Percentiles rank a stretch among this genome's conserved stretches.
phyloP scores from a whole-genome alignment of 2,329 filamentous ascomycete species.

The Stagonosporopsis rhizophila region DNA sequence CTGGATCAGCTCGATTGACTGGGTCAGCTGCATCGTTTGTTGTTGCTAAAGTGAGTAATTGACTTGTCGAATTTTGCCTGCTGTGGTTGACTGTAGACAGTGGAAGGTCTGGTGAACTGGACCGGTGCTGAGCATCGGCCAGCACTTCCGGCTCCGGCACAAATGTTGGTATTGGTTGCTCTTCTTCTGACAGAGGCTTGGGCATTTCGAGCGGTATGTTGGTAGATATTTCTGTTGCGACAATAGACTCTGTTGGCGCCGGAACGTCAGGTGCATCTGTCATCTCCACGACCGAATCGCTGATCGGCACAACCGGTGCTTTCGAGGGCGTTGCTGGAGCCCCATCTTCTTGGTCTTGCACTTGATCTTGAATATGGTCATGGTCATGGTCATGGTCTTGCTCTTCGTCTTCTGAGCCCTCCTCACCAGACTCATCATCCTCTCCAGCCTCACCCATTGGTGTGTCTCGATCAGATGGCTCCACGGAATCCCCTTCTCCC shows the following conservation, averaged over 20 bases:
- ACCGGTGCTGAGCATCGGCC: conserved; percentile 37
- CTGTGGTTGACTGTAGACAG: conserved; percentile 48
- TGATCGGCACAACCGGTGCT: conserved; percentile 21
- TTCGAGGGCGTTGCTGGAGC: conserved; percentile 49
- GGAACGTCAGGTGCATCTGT: conserved; percentile 13
- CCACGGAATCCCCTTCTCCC: conserved; percentile 50
- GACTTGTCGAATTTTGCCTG: conserved; percentile 46
- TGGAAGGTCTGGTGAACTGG: conserved; percentile 54
- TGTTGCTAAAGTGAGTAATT: conserved; percentile 31
- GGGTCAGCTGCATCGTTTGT: background rate
- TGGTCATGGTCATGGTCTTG: conserved; percentile 52
- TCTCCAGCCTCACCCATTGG: conserved; percentile 55
- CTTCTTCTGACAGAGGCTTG: conserved; percentile 10
- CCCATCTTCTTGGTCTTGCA: conserved; percentile 57
- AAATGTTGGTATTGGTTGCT: conserved; percentile 1
- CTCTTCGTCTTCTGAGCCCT: conserved; percentile 55
- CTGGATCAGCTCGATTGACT: background rate
- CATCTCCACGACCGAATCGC: conserved; percentile 23
- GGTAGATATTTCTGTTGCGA: conserved; percentile 10
- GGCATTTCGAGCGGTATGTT: conserved; percentile 15
- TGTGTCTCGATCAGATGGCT: conserved; percentile 48
- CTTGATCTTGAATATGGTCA: too few species aligned
- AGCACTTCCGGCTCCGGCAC: conserved; percentile 12
- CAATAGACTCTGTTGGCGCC: conserved; percentile 7
- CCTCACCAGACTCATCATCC: conserved; percentile 55